Evolutionary conservation across 768 basidiomycete species (phyloP), one percentile per base, ranked within the genome.

Genomic region (Holtermannia corniformis): DNA sequence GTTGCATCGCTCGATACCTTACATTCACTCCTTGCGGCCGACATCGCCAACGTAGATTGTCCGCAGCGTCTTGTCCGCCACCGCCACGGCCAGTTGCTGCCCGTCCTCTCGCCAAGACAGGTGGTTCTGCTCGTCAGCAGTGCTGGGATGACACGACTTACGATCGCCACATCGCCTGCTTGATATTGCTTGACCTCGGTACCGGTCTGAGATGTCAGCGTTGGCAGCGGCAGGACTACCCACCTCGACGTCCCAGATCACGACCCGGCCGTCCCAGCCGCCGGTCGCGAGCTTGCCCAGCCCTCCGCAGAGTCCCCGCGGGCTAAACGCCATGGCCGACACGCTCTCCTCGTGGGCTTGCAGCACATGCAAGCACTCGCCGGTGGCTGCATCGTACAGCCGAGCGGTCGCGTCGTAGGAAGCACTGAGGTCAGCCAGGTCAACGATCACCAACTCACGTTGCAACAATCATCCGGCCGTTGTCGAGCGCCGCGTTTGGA

Each of bases 81-180:
- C 41, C 2, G 66, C 70, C n/a, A 64, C 26, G 5, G 66, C 70
- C 16, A 72, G 47, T 24, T 70, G 67, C 44, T 65, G 41, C 1
- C 65, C 67, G 43, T 72, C 68, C 3, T 60, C 52, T 46, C 70
- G 49, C 70, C 70, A 72, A 2, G 51, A 52, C 49, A 68, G 60
- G 2, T 53, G 24, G 23, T 58, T 45, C 63, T 64, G 32, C 5
- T 12, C 20, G 14, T 44, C 48, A 51, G 26, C 43, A 21, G 5
- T n/a, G 27, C 3, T 27, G 47, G 12, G 50, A 21, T 21, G n/a
- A 25, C 5, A 37, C n/a, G 16, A 57, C 57, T 55, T 55, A 52
- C 62, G 59, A 60, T 67, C 59, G 62, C 55, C 2, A 58, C 56
- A 44, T 41, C 49, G 43, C 49, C 52, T 16, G 47, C 41, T n/a